Evolutionary conservation across 805 yeast genomes (phyloP).

Genomic region (Kodamaea jinghongensis): DNA sequence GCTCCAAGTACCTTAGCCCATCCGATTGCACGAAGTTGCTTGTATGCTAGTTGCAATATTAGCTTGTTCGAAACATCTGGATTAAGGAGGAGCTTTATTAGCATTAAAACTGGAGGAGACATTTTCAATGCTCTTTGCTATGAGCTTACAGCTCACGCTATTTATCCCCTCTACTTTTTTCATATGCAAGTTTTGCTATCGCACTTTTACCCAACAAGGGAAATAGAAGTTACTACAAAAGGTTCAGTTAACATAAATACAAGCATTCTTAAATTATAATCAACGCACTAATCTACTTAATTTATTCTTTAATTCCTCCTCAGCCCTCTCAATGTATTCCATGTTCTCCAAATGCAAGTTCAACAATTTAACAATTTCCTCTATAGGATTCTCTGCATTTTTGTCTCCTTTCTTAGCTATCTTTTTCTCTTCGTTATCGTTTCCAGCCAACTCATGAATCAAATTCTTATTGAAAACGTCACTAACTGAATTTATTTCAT

Average conservation of each 20-base stretch:
- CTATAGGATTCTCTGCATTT: conserved; percentile 43
- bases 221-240: background rate
- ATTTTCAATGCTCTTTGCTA: conserved; percentile 7
- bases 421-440: conserved; percentile 19
- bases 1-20: conserved; percentile 32
- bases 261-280: conserved; percentile 2
- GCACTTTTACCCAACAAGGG: background rate
- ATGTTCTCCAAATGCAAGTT: conserved; percentile 88
- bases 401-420: conserved; percentile 17
- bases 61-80: conserved; percentile 40
- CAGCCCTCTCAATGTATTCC: conserved; percentile 79
- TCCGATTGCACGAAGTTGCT: conserved; percentile 34
- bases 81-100: conserved; percentile 34
- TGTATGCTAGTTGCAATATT: conserved; percentile 35
- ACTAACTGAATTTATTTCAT: conserved; percentile 80
- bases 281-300: conserved; percentile 37
- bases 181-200: conserved; percentile 1
- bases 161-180: conserved; percentile 1
- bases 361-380: conserved; percentile 74
- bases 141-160: background rate
- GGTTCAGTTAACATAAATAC: conserved; percentile 1
- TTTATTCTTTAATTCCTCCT: conserved; percentile 65
- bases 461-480: conserved; percentile 67
- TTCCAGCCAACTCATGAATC: conserved; percentile 34
- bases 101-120: conserved; percentile 27